These are phyloP conservation scores for Pilobolus umbonatus DNA, from an alignment of 192 early-diverging fungal species.

Conservation along the genomic window DNA sequence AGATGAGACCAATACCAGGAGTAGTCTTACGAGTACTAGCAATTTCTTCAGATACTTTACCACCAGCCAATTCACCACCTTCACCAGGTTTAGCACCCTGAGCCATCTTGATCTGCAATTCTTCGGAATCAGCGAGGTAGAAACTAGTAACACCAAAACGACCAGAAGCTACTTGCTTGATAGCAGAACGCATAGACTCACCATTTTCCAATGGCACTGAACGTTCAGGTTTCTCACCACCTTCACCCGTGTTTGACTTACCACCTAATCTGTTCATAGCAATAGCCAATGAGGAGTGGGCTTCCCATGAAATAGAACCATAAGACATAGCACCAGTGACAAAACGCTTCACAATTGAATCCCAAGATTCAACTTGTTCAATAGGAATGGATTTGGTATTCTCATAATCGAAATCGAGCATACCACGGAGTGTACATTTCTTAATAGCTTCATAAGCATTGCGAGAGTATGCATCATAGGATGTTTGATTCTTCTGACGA, in stretches of 20 bases:
- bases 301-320: slow-evolving; percentile 95
- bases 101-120: slow-evolving; percentile 99
- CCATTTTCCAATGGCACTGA: slow-evolving; percentile 71
- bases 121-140: slow-evolving; percentile 93
- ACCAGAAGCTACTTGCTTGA: slow-evolving; percentile 98
- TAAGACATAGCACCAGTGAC: slow-evolving; percentile 99
- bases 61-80: slow-evolving; percentile 73
- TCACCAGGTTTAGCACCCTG: slow-evolving; percentile 99
- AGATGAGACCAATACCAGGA: slow-evolving; percentile 95
- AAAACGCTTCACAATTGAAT: slow-evolving; percentile 89
- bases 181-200: slow-evolving; percentile 83
- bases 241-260: slow-evolving; percentile 98
- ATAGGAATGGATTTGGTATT: slow-evolving; percentile 72
- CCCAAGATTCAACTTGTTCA: slow-evolving; percentile 98
- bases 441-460: slow-evolving; percentile 79
- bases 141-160: slow-evolving; percentile 97
- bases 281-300: slow-evolving; percentile 86
- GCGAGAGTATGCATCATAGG: slow-evolving; percentile 84
- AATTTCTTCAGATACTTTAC: slow-evolving; percentile 71
- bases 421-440: slow-evolving; percentile 90
- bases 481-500: slow-evolving; percentile 78
- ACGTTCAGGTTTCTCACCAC: slow-evolving; percentile 90
- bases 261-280: slow-evolving; percentile 97
- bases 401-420: slow-evolving; percentile 85
- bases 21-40: slow-evolving; percentile 91